Conservation (phyloP, 495 filamentous ascomycete species). For the Aspergillus taichungensis region DNA sequence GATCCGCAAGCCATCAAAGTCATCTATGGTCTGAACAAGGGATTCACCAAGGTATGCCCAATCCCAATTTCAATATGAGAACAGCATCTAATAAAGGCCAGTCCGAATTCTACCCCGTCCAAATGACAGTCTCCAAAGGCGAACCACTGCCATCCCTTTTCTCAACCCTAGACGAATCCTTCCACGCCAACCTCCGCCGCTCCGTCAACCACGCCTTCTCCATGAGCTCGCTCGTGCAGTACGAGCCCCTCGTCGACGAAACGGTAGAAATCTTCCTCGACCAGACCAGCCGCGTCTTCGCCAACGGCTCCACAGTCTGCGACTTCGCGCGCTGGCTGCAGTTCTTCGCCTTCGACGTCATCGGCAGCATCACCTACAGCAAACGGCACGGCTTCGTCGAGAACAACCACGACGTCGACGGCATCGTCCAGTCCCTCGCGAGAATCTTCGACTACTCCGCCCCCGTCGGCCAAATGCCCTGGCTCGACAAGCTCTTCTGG, state of each 20-base stretch:
- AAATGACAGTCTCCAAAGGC: slow-evolving; percentile 56
- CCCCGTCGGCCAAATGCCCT: slow-evolving; percentile 43
- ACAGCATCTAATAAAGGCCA: slow-evolving; percentile 12
- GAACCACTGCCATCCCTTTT: slow-evolving; percentile 64
- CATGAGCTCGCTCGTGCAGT: slow-evolving; percentile 61
- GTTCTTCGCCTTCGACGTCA: slow-evolving; percentile 71
- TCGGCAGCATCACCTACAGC: slow-evolving; percentile 56
- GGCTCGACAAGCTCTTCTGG: slow-evolving; percentile 39
- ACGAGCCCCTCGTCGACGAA: slow-evolving; percentile 63
- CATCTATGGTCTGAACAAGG: slow-evolving; percentile 77
- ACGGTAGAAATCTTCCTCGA: slow-evolving; percentile 44
- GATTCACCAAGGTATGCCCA: slow-evolving; percentile 58
- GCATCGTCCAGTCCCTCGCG: slow-evolving; percentile 33
- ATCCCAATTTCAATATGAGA: too few species aligned
- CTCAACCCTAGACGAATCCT: slow-evolving; percentile 64
- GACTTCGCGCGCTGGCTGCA: slow-evolving; percentile 68
- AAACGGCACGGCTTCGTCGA: slow-evolving; percentile 56
- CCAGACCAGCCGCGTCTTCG: slow-evolving; percentile 54
- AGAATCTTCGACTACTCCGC: slow-evolving; percentile 39
- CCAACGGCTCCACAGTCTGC: slow-evolving; percentile 34
- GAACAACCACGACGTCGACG: slow-evolving; percentile 48
- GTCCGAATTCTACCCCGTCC: slow-evolving; percentile 66
- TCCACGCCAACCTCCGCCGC: slow-evolving; percentile 61
- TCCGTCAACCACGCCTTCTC: slow-evolving; percentile 66
- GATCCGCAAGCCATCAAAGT: slow-evolving; percentile 58